Base-by-base conservation (phyloP, 352 stramenopile species). In the Phytophthora hibernalis region DNA sequence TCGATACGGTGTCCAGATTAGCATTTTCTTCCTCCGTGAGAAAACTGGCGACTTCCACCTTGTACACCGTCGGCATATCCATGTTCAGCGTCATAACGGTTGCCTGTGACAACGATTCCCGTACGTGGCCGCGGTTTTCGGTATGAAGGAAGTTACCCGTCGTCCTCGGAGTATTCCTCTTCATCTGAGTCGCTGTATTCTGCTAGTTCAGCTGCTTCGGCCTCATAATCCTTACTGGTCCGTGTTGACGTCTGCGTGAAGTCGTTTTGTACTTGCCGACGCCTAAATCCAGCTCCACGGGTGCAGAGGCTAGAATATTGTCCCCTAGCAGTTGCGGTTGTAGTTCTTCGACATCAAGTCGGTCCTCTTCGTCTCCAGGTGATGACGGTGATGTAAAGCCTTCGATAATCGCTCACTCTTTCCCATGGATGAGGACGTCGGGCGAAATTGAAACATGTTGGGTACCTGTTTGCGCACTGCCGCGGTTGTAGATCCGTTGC, bases 401-500 rank as follows among this genome's bases (percentile, higher is more conserved):
- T 88, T 75, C 35, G 78, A 72, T 43, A 71, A 62, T 13, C 79
- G 45, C 50, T 85, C 59, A 54, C 60, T 69, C 52, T 75, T 81
- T 33, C 59, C 66, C 62, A 72, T 68, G 21, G 69, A 81, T 30
- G 78, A 58, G 16, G 79, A 75, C 16, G 60, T 71, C 47, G 76
- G 76, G 1, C 81, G 79, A 42, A 91, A 87, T 54, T 86, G 77
- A 35, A 89, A 90, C 73, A 89, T 85, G 54, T 81, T 79, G n/a
- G 80, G 78, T 15, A 74, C 67, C 30, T 76, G 77, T 53, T 75
- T 83, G 54, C 71, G 80, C 24, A 67, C 53, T 16, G 40, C 52
- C 26, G 62, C 24, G 10, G 38, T 21, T 2, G 38, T 45, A 7
- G 38, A 79, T 65, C 74, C 76, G 22, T 75, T 86, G 30, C 66